Conservation (phyloP, 495 filamentous ascomycete species). For the Lasiosphaeria hispida region DNA sequence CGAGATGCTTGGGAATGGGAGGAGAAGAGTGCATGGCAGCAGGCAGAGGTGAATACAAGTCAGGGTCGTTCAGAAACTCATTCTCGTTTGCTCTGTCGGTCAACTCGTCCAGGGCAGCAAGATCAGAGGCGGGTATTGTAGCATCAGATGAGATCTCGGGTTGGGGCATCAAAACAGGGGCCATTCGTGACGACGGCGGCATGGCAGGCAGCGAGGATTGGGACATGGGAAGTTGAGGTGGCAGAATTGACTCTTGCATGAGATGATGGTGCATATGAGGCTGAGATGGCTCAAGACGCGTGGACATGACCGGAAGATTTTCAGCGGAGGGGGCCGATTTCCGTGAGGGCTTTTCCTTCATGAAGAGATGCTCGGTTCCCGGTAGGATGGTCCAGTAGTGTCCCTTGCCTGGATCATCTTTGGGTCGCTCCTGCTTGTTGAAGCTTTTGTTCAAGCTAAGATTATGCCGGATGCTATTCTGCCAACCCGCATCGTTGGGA, state of each 20-base stretch:
- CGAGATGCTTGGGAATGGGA: constrained; percentile 65
- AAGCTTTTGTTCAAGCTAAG: constrained; percentile 98
- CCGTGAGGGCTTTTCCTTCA: constrained; percentile 73
- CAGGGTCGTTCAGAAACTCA: constrained; percentile 53
- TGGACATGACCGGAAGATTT: constrained; percentile 49
- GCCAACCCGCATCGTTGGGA: constrained; percentile 83
- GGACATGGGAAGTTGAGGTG: constrained; percentile 25
- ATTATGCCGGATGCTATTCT: constrained; percentile 98
- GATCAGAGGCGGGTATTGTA: constrained; percentile 87
- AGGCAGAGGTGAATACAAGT: constrained; percentile 58
- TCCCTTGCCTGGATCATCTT: constrained; percentile 97
- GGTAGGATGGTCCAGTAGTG: constrained; percentile 93
- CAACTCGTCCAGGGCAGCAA: constrained; percentile 61
- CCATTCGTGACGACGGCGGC: constrained; percentile 30
- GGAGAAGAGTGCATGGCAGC: constrained; percentile 77
- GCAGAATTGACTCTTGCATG: constrained; percentile 29
- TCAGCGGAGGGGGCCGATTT: constrained; percentile 45
- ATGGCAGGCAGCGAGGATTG: constrained; percentile 36
- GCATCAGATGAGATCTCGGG: constrained; percentile 86
- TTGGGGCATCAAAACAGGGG: constrained; percentile 16
- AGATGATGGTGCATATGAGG: constrained; percentile 19
- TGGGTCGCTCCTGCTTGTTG: constrained; percentile 90
- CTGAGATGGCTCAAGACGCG: constrained; percentile 40
- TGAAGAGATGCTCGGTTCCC: constrained; percentile 83
- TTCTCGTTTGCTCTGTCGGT: constrained; percentile 45